These are phyloP conservation scores for Metrosideros polymorpha DNA, from an alignment of 441 rosid species.

Conservation along the genomic window DNA sequence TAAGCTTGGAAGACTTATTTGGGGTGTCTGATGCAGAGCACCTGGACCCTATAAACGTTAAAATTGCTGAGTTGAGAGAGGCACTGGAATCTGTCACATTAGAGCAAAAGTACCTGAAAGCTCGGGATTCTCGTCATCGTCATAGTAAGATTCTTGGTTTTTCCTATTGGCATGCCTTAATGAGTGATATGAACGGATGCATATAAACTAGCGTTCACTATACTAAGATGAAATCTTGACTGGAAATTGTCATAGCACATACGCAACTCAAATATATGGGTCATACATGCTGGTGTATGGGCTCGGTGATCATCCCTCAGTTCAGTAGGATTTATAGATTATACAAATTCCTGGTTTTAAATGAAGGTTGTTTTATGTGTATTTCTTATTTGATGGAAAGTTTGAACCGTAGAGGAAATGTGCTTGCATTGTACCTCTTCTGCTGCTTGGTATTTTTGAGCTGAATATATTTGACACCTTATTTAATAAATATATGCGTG, in stretches of 20 bases:
- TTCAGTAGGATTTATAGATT: not conserved
- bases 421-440: not conserved
- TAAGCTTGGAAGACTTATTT: not conserved
- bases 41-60: slow-evolving; percentile 87
- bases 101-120: slow-evolving; percentile 91
- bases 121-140: slow-evolving; percentile 84
- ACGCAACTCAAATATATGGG: not conserved
- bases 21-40: slow-evolving; percentile 46
- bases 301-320: not conserved
- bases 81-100: slow-evolving; percentile 85
- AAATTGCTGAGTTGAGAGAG: slow-evolving; percentile 92
- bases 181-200: not conserved
- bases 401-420: not conserved
- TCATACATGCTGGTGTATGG: not conserved
- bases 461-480: not conserved
- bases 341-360: not conserved
- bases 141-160: slow-evolving; percentile 39
- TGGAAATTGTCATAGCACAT: not conserved
- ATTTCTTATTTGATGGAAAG: not conserved
- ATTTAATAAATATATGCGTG: not conserved
- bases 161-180: not conserved
- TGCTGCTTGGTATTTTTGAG: not conserved
- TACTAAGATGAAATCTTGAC: not conserved
- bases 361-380: not conserved
- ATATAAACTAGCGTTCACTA: no score